A percentile compares a stretch with the other conserved stretches of the same genome.
Conservation (phyloP, 2,329 filamentous ascomycete genomes). For the Nectriaceae sp. region DNA sequence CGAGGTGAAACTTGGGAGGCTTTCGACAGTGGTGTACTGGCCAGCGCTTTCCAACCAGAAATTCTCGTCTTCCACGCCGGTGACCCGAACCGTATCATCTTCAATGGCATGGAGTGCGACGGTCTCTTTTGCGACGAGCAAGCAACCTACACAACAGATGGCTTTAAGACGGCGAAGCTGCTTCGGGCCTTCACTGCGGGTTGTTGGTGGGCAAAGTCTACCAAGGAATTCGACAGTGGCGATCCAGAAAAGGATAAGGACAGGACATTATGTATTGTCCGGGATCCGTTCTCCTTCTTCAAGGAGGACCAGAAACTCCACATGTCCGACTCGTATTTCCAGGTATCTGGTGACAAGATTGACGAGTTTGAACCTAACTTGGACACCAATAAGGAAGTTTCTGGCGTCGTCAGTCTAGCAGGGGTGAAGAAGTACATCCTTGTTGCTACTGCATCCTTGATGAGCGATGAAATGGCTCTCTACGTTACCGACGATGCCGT, state of each 20-base stretch:
- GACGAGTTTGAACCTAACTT: conserved; percentile 76
- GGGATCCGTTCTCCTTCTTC: conserved; percentile 69
- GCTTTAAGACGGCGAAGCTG: conserved; percentile 70
- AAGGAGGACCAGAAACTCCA: conserved; percentile 76
- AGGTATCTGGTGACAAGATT: conserved; percentile 46
- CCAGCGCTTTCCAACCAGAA: conserved; percentile 52
- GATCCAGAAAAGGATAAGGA: conserved; percentile 65
- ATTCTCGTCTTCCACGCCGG: conserved; percentile 77
- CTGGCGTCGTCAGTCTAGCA: conserved; percentile 80
- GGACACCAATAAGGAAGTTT: conserved; percentile 70
- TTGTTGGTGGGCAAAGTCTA: conserved; percentile 86
- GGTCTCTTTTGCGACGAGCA: conserved; percentile 64
- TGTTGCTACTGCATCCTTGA: conserved; percentile 75
- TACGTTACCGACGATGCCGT: conserved; percentile 84
- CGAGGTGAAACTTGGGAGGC: conserved; percentile 77
- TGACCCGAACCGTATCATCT: conserved; percentile 83
- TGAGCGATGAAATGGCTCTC: conserved; percentile 87
- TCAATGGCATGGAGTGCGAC: conserved; percentile 73
- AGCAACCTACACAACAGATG: conserved; percentile 77
- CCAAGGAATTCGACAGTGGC: conserved; percentile 71
- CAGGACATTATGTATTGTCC: conserved; percentile 78
- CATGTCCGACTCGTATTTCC: conserved; percentile 84
- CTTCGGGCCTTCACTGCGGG: conserved; percentile 70
- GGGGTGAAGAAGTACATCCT: conserved; percentile 85
- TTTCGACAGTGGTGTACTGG: conserved; percentile 65